Conservation (phyloP, 2,329 filamentous ascomycete species). For the Aspergillus flavus region DNA sequence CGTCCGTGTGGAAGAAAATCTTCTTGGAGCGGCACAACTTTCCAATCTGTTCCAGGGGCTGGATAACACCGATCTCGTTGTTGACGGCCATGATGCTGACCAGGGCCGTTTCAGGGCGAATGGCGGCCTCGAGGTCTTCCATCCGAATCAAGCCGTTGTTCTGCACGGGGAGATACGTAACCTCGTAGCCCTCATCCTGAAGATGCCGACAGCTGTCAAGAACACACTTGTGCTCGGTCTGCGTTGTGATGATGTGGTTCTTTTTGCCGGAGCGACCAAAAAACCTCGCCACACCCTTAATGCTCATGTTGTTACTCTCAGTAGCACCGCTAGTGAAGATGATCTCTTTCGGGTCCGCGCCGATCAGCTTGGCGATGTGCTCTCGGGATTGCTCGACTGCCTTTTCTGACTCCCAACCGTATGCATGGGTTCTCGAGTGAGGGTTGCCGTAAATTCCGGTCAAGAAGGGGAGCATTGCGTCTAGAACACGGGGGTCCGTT, state of each 20-base stretch:
- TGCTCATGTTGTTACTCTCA: constrained; percentile 99
- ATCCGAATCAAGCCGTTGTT: constrained; percentile 83
- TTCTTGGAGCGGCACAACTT: constrained; percentile 88
- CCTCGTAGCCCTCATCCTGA: constrained; percentile 92
- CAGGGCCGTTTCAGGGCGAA: constrained; percentile 85
- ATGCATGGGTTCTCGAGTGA: constrained; percentile 94
- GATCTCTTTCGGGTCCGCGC: constrained; percentile 95
- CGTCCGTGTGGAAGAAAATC: constrained; percentile 97
- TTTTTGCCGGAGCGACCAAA: constrained; percentile 93
- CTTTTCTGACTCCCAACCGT: constrained; percentile 97
- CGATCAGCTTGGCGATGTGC: constrained; percentile 83
- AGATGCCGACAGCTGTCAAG: constrained; percentile 95
- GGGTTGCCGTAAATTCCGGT: constrained; percentile 95
- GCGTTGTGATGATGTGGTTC: constrained; percentile 95
- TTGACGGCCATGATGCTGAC: constrained; percentile 99
- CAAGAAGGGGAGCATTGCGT: constrained; percentile 94
- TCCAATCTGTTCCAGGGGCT: constrained; percentile 91
- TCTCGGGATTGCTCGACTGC: constrained; percentile 84
- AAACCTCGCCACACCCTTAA: constrained; percentile 96
- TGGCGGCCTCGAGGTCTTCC: constrained; percentile 81
- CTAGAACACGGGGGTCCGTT: constrained; percentile 88
- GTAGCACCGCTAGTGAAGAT: constrained; percentile 98
- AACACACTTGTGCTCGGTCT: constrained; percentile 99
- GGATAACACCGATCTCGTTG: constrained; percentile 99
- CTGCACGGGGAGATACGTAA: constrained; percentile 95